A percentile compares a stretch with the other conserved stretches of the same genome.
These are phyloP conservation scores for Amanita subjunquillea DNA, from an alignment of 768 basidiomycete species.

Conservation along the genomic window DNA sequence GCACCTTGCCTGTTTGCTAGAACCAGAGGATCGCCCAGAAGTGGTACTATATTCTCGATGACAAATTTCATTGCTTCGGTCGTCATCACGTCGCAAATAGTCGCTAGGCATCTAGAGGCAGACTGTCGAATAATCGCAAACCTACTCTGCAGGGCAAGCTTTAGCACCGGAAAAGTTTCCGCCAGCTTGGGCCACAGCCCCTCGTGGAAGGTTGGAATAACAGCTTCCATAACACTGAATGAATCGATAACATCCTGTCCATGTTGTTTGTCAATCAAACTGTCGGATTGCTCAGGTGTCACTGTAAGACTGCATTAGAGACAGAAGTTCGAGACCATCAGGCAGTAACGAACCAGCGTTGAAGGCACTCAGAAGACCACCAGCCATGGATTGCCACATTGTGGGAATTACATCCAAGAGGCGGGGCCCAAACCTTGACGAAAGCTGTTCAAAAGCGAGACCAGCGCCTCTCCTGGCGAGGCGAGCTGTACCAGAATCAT, in stretches of 20 bases:
- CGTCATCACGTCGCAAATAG: conserved; percentile 80
- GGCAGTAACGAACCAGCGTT: conserved; percentile 38
- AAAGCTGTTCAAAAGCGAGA: conserved; percentile 72
- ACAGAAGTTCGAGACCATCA: not conserved
- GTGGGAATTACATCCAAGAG: conserved; percentile 79
- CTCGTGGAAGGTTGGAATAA: conserved; percentile 65
- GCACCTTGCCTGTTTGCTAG: conserved; percentile 80
- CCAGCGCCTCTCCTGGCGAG: conserved; percentile 81
- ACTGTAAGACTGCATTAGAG: conserved; percentile 23
- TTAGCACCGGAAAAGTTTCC: conserved; percentile 68
- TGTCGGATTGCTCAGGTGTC: conserved; percentile 48
- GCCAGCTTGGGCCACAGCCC: conserved; percentile 59
- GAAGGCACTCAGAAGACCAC: conserved; percentile 62
- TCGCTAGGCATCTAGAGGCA: conserved; percentile 80
- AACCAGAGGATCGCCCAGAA: conserved; percentile 69
- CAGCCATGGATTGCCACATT: conserved; percentile 91
- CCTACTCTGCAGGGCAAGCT: conserved; percentile 69
- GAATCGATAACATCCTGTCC: conserved; percentile 92
- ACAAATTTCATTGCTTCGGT: conserved; percentile 80
- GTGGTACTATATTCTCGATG: conserved; percentile 76
- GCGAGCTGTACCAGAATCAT: conserved; percentile 52
- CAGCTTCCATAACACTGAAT: conserved; percentile 78
- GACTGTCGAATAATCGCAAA: conserved; percentile 88
- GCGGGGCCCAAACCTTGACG: conserved; percentile 59
- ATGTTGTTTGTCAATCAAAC: conserved; percentile 54